A percentile compares a stretch with the other conserved stretches of the same genome.
These are phyloP conservation scores for Vaccinium vitisidaea DNA, from an alignment of 148 eudicot species.

Conservation along the genomic window DNA sequence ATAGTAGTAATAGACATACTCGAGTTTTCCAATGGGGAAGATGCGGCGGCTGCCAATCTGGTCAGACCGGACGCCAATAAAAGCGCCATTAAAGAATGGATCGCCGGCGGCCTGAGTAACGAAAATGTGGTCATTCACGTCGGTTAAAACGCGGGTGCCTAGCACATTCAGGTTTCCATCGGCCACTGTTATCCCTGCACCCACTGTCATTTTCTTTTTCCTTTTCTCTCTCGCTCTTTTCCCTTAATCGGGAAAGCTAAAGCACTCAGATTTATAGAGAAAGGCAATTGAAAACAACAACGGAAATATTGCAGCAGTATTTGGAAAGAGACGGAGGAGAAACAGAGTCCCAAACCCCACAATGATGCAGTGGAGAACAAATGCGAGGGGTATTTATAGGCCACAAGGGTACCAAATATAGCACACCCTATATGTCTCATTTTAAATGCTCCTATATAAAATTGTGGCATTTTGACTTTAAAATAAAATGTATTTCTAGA, in stretches of 20 bases:
- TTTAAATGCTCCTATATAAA: too few relatives aligned
- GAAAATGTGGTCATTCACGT: constrained; percentile 50
- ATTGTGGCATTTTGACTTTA: too few relatives aligned
- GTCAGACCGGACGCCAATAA: constrained; percentile 72
- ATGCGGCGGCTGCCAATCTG: constrained; percentile 59
- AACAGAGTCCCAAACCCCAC: not conserved
- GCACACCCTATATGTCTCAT: too few relatives aligned
- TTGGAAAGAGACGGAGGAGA: not conserved
- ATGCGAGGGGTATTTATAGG: not conserved
- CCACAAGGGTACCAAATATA: too few relatives aligned
- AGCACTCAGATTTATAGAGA: not conserved
- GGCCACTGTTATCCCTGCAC: constrained; percentile 51
- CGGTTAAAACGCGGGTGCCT: constrained; percentile 49
- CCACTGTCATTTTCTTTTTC: constrained; percentile 57
- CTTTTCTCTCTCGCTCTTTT: too few relatives aligned
- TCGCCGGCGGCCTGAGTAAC: constrained; percentile 53
- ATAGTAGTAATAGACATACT: constrained; percentile 28
- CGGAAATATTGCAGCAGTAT: not conserved
- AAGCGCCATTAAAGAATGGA: constrained; percentile 43
- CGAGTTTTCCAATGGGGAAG: constrained; percentile 75
- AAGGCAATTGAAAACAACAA: not conserved
- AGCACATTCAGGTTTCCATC: constrained; percentile 50
- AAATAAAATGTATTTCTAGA: too few relatives aligned
- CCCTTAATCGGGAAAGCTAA: too few relatives aligned
- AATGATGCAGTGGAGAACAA: not conserved